Base-by-base conservation (phyloP, 1,139 yeast genomes). In the Scheffersomyces illinoinensis region DNA sequence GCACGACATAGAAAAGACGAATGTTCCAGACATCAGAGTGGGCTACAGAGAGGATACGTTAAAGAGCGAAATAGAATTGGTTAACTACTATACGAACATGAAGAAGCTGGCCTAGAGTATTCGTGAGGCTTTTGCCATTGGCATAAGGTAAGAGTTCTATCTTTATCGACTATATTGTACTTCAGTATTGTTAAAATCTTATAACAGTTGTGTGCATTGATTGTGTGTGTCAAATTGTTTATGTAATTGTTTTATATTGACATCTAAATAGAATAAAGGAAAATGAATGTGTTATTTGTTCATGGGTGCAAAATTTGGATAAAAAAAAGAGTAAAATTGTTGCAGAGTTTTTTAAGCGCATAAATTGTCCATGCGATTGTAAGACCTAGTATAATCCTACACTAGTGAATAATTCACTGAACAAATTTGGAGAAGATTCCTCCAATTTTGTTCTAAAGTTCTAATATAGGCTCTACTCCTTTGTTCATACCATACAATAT, bases 1-100 rank as follows among this genome's bases (percentile, higher is more conserved):
- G 4, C 93, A 93, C 69, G 93, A 91, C 67, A 87, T 95, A 58
- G 97, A 91, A 68, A 95, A 93, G 79, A 91, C 98, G 7, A 96
- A 96, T 71, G 97, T 96, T 55, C 99, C 99, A 3, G 88, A 89
- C 66, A 89, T 93, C 56, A 85, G 99, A 68, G 84, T 90, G 50
- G 85, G 88, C 23, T 95, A 90, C 72, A 84, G 99, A 71, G 84
- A 85, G 61, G 97, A 93, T 66, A 93, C 98, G 0, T 79, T 90
- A 61, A 74, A 82, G 57, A 90, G 93, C 55, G 99, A 95, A 73
- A 78, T 85, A 58, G 88, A 85, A 54, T 81, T 95, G 66, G 88
- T 93, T 54, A 83, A 85, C 12, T 85, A 85, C 64, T 93, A 92
- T 69, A 70, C 78, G 17, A 63, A 60, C n/a, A 58, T 69, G 58